These are phyloP conservation scores for Nannizziopsis arthrosporioides DNA, from an alignment of 2,329 filamentous ascomycete genomes.

Conservation along the genomic window DNA sequence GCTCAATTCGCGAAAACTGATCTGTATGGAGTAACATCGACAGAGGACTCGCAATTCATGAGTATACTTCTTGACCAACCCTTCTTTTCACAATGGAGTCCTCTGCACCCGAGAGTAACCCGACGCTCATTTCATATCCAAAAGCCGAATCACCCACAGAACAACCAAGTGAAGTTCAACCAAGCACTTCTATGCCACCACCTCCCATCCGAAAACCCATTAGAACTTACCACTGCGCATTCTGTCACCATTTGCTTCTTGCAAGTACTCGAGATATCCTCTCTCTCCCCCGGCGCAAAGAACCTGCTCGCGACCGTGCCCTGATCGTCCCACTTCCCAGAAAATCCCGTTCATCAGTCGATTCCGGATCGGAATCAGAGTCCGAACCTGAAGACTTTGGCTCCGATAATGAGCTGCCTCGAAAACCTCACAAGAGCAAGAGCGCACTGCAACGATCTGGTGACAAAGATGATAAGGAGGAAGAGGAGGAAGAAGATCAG, in stretches of 20 bases:
- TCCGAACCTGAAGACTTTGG: constrained; percentile 11
- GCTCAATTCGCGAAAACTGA: too few relatives aligned
- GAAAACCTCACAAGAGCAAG: constrained; percentile 6
- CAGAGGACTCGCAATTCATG: too few relatives aligned
- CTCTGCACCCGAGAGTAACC: too few relatives aligned
- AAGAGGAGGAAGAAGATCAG: constrained; percentile 14
- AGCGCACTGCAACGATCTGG: not conserved
- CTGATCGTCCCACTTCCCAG: constrained; percentile 45
- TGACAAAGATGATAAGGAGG: constrained; percentile 14
- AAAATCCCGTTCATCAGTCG: constrained; percentile 8
- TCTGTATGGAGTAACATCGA: too few relatives aligned
- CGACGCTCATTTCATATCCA: not conserved
- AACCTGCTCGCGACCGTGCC: constrained; percentile 42
- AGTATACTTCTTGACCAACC: too few relatives aligned
- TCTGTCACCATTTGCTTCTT: constrained; percentile 55
- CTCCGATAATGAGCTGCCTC: constrained; percentile 11
- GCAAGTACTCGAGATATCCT: constrained; percentile 45
- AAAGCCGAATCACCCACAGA: not conserved
- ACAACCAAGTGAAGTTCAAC: not conserved
- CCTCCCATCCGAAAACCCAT: constrained; percentile 23
- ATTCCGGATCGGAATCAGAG: constrained; percentile 15
- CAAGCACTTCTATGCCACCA: not conserved
- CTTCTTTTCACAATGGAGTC: too few relatives aligned
- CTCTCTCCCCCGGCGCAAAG: constrained; percentile 42
- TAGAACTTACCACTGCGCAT: constrained; percentile 48